phyloP scores from a whole-genome alignment of 2,329 filamentous ascomycete genomes.

The Diaporthe citriasiana region DNA sequence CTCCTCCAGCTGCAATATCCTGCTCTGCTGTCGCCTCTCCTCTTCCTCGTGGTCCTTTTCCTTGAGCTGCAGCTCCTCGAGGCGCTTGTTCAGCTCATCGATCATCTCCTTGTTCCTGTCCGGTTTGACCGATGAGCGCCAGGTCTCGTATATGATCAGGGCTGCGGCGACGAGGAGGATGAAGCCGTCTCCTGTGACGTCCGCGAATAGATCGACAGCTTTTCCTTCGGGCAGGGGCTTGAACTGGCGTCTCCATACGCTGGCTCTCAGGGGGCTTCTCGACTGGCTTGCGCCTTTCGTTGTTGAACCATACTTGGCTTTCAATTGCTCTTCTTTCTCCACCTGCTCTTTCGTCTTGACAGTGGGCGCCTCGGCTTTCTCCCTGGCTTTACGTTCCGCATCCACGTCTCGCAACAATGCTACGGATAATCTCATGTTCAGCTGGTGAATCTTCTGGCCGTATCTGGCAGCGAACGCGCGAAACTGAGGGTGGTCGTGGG shows the following conservation, averaged over 20 bases:
- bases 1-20: conserved; percentile 68
- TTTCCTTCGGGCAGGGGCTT: conserved; percentile 74
- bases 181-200: conserved; percentile 74
- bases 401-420: conserved; percentile 70
- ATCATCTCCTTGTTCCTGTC: conserved; percentile 69
- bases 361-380: conserved; percentile 74
- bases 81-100: conserved; percentile 61
- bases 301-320: conserved; percentile 58
- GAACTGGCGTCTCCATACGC: conserved; percentile 74
- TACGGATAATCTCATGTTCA: conserved; percentile 76
- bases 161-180: conserved; percentile 71
- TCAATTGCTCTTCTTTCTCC: conserved; percentile 65
- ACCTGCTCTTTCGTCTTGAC: conserved; percentile 75
- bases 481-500: conserved; percentile 74
- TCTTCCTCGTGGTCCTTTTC: conserved; percentile 66
- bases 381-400: conserved; percentile 70
- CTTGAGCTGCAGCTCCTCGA: conserved; percentile 64
- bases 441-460: conserved; percentile 74
- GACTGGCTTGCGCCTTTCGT: conserved; percentile 57
- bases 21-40: conserved; percentile 58
- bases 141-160: conserved; percentile 74
- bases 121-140: conserved; percentile 71
- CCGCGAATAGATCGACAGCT: conserved; percentile 76
- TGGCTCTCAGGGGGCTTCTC: conserved; percentile 51
- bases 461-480: conserved; percentile 72